Percentiles rank a stretch among this genome's conserved stretches.
These are phyloP conservation scores for Ulota crispa DNA, from an alignment of 225 moss, liverwort and hornwort genomes.

Conservation along the genomic window DNA sequence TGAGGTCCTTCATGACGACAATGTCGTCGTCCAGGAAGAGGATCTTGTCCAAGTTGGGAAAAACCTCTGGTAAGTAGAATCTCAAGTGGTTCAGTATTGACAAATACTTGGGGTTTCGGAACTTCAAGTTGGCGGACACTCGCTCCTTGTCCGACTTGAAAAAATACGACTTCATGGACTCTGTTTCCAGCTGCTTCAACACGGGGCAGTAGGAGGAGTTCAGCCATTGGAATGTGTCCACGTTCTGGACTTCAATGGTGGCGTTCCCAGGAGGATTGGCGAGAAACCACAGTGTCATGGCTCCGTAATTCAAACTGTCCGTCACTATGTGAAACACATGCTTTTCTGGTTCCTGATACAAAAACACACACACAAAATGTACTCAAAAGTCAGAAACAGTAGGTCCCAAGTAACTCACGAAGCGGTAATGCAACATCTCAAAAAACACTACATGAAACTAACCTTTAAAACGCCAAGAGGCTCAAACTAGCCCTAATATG, in stretches of 20 bases:
- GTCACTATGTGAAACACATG: constrained; percentile 89
- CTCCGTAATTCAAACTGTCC: constrained; percentile 75
- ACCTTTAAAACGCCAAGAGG: background rate
- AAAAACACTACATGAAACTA: background rate
- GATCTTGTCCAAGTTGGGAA: constrained; percentile 66
- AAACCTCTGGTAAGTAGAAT: constrained; percentile 86
- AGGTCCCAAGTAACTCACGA: constrained; percentile 18
- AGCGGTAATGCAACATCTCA: background rate
- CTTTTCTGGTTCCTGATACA: constrained; percentile 46
- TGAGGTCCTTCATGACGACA: constrained; percentile 76
- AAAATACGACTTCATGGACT: constrained; percentile 69
- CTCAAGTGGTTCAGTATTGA: constrained; percentile 87
- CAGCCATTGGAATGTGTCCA: constrained; percentile 79
- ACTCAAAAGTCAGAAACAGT: background rate
- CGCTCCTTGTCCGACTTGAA: constrained; percentile 65
- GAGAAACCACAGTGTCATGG: constrained; percentile 79
- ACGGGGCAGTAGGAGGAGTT: constrained; percentile 81
- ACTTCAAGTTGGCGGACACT: constrained; percentile 68
- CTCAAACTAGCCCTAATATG: background rate
- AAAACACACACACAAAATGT: background rate
- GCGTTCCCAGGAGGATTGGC: constrained; percentile 59
- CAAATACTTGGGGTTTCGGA: constrained; percentile 84
- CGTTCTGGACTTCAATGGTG: constrained; percentile 72
- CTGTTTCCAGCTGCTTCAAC: constrained; percentile 79
- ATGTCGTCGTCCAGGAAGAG: constrained; percentile 85